These are phyloP conservation scores for Rhizopus microsporus DNA, from an alignment of 371 early-diverging fungal species.

Conservation along the genomic window DNA sequence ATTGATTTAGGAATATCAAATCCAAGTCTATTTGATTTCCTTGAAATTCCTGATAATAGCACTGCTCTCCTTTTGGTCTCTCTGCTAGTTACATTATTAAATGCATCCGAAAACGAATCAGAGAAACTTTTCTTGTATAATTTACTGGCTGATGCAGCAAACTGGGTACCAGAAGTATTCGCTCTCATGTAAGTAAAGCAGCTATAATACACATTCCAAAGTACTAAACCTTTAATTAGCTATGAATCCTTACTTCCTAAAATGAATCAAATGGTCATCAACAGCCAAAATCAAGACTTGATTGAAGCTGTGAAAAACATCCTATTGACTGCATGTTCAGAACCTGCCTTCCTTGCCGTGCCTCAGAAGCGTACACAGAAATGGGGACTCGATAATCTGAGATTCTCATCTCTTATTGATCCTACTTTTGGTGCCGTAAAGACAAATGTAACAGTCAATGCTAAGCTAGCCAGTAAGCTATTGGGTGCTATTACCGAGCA, in stretches of 20 bases:
- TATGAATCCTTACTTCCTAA: slow-evolving; percentile 76
- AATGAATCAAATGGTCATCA: slow-evolving; percentile 75
- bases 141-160: slow-evolving; percentile 79
- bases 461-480: slow-evolving; percentile 58
- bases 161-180: slow-evolving; percentile 74
- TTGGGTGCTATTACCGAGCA: slow-evolving; percentile 59
- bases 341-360: slow-evolving; percentile 42
- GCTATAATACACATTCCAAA: not conserved
- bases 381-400: slow-evolving; percentile 61
- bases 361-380: slow-evolving; percentile 43
- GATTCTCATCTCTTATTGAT: slow-evolving; percentile 45
- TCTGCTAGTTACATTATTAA: slow-evolving; percentile 78
- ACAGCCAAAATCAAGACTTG: slow-evolving; percentile 68
- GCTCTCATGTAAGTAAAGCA: slow-evolving; percentile 65
- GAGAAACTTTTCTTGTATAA: slow-evolving; percentile 84
- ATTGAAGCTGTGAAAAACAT: slow-evolving; percentile 78
- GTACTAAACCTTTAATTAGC: slow-evolving; percentile 25
- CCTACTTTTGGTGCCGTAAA: slow-evolving; percentile 47
- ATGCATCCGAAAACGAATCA: slow-evolving; percentile 81
- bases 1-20: slow-evolving; percentile 52
- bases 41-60: slow-evolving; percentile 70
- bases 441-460: slow-evolving; percentile 48
- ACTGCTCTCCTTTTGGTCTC: slow-evolving; percentile 76
- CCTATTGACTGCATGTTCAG: slow-evolving; percentile 71
- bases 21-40: slow-evolving; percentile 66